Evolutionary conservation across 2,329 filamentous ascomycete genomes (phyloP).

Genomic region (Clonostachys byssicola): DNA sequence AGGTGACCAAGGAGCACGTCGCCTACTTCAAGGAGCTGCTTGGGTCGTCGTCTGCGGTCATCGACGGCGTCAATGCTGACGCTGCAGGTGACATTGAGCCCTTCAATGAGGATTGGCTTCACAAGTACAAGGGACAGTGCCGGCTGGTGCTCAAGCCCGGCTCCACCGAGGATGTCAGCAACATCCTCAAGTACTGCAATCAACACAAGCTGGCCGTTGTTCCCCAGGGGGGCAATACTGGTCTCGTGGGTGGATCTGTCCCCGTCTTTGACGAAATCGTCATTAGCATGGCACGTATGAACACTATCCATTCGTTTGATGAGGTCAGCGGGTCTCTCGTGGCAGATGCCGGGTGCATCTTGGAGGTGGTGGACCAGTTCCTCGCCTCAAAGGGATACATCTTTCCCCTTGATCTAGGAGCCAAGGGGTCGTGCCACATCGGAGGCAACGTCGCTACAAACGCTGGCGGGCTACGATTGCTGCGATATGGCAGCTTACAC

Average conservation of each 20-base stretch:
- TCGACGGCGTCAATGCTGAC: slow-evolving; percentile 75
- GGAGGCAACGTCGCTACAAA: slow-evolving; percentile 96
- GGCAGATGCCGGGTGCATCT: slow-evolving; percentile 83
- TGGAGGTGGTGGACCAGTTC: slow-evolving; percentile 84
- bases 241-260: slow-evolving; percentile 89
- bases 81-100: slow-evolving; percentile 76
- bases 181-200: slow-evolving; percentile 92
- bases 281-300: slow-evolving; percentile 86
- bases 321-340: slow-evolving; percentile 88
- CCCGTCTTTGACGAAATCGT: slow-evolving; percentile 99
- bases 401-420: slow-evolving; percentile 95
- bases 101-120: slow-evolving; percentile 99
- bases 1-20: slow-evolving; percentile 76
- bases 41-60: slow-evolving; percentile 71
- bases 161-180: slow-evolving; percentile 83
- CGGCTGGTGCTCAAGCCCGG: slow-evolving; percentile 82
- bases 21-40: slow-evolving; percentile 78
- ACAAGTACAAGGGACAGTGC: slow-evolving; percentile 91
- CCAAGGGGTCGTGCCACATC: slow-evolving; percentile 94
- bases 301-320: slow-evolving; percentile 86
- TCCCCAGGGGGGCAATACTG: slow-evolving; percentile 95
- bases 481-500: slow-evolving; percentile 92
- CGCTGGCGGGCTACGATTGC: slow-evolving; percentile 82
- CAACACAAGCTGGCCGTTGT: slow-evolving; percentile 88
- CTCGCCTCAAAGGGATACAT: slow-evolving; percentile 80